These are phyloP conservation scores for Sclerotinia trifoliorum DNA, from an alignment of 2,329 filamentous ascomycete genomes.

Conservation along the genomic window DNA sequence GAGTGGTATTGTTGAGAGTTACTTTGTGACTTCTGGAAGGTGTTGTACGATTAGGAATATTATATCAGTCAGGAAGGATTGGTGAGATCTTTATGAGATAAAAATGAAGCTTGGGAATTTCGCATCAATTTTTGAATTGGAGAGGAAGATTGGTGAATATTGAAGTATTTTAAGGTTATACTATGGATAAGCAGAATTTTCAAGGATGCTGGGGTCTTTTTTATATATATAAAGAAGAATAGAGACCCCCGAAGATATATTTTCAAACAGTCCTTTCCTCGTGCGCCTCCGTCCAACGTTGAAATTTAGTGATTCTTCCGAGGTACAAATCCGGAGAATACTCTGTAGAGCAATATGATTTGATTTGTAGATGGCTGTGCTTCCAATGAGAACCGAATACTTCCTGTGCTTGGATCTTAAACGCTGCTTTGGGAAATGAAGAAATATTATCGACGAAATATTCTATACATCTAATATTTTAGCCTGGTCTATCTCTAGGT, in stretches of 20 bases:
- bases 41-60: no score
- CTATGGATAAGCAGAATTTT: neutral
- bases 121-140: accelerated
- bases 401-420: neutral
- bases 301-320: neutral
- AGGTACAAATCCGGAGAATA: neutral
- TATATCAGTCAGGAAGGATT: neutral
- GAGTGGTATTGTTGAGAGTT: neutral
- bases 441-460: neutral
- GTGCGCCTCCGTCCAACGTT: neutral
- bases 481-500: no score
- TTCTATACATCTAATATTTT: no score
- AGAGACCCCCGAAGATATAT: neutral
- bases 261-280: no score
- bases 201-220: no score
- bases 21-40: no score
- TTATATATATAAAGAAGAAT: neutral
- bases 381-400: no score
- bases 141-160: neutral
- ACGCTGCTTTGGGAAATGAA: neutral
- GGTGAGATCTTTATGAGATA: neutral
- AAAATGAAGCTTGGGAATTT: neutral
- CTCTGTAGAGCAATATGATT: neutral
- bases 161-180: neutral
- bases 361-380: neutral